Evolutionary conservation across 495 filamentous ascomycete species (phyloP).

Genomic region (Xylona heveae): DNA sequence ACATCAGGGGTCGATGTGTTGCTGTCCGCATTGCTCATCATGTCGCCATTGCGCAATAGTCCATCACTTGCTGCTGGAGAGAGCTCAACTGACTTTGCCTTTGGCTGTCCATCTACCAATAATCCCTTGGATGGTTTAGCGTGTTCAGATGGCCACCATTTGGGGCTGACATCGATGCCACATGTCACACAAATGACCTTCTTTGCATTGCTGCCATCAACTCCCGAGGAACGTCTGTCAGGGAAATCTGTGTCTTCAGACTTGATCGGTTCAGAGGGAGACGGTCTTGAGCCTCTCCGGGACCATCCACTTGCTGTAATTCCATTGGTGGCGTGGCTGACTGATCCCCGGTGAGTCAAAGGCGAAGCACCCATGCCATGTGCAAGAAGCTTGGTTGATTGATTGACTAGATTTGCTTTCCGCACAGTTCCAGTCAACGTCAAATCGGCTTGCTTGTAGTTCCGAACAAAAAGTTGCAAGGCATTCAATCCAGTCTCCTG

Average conservation of each 20-base stretch:
- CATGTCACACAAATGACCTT: slow-evolving; percentile 24
- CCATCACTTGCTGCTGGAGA: slow-evolving; percentile 2
- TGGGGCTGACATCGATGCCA: slow-evolving; percentile 34
- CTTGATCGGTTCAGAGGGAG: slow-evolving; percentile 10
- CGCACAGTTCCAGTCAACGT: slow-evolving; percentile 75
- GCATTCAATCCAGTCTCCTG: slow-evolving; percentile 40
- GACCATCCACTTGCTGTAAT: slow-evolving; percentile 6
- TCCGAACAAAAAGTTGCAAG: slow-evolving; percentile 64
- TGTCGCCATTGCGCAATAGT: slow-evolving; percentile 1
- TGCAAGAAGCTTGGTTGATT: slow-evolving; percentile 20
- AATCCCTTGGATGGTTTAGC: slow-evolving; percentile 8
- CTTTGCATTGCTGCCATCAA: slow-evolving; percentile 2
- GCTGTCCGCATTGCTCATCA: background rate
- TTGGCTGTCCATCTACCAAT: background rate
- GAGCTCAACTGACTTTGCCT: background rate
- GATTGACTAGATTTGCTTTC: slow-evolving; percentile 51
- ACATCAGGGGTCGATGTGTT: background rate
- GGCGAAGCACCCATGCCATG: slow-evolving; percentile 8
- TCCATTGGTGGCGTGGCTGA: slow-evolving; percentile 6
- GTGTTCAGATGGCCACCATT: slow-evolving; percentile 31
- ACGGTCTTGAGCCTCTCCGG: slow-evolving; percentile 9
- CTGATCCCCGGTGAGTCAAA: slow-evolving; percentile 20
- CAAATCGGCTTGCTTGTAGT: slow-evolving; percentile 88
- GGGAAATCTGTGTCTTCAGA: slow-evolving; percentile 12
- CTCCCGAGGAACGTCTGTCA: too few species aligned